phyloP scores from a whole-genome alignment of 306 rosid species.

The Vachellia pachyceras region DNA sequence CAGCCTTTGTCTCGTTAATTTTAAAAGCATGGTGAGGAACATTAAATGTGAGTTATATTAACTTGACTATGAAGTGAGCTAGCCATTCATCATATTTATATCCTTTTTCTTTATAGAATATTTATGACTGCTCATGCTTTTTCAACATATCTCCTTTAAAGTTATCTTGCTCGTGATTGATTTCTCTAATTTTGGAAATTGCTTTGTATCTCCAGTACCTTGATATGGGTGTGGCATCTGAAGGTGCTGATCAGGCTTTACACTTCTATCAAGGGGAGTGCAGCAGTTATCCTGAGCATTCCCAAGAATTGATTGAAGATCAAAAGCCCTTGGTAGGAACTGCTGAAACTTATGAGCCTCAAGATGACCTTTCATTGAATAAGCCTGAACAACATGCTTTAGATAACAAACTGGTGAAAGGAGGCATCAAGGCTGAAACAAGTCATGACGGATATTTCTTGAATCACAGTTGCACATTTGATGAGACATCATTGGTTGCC shows the following conservation, averaged over 20 bases:
- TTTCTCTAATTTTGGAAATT: slow-evolving; percentile 12
- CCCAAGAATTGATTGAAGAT: slow-evolving; percentile 48
- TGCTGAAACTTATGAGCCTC: slow-evolving; percentile 41
- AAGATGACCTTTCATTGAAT: slow-evolving; percentile 32
- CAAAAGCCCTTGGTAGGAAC: slow-evolving; percentile 45
- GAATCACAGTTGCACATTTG: slow-evolving; percentile 29
- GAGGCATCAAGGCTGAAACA: slow-evolving; percentile 51
- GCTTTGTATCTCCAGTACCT: slow-evolving; percentile 48
- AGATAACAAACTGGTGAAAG: slow-evolving; percentile 38
- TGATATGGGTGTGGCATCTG: slow-evolving; percentile 39
- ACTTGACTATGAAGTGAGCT: slow-evolving; percentile 8
- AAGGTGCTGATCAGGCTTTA: slow-evolving; percentile 38
- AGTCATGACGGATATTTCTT: slow-evolving; percentile 39
- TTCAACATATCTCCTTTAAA: neutral
- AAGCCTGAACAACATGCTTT: slow-evolving; percentile 46
- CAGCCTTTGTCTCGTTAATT: neutral
- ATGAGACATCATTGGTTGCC: slow-evolving; percentile 49
- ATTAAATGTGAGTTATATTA: slow-evolving; percentile 13
- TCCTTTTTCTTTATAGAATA: neutral
- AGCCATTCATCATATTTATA: neutral
- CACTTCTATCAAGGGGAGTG: slow-evolving; percentile 67
- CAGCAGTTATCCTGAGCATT: slow-evolving; percentile 57
- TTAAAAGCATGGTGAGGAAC: slow-evolving; percentile 3
- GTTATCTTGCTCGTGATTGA: neutral
- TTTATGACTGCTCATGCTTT: neutral